Base-by-base conservation (phyloP, 2,329 filamentous ascomycete species). In the Pseudovirgaria hyperparasitica region DNA sequence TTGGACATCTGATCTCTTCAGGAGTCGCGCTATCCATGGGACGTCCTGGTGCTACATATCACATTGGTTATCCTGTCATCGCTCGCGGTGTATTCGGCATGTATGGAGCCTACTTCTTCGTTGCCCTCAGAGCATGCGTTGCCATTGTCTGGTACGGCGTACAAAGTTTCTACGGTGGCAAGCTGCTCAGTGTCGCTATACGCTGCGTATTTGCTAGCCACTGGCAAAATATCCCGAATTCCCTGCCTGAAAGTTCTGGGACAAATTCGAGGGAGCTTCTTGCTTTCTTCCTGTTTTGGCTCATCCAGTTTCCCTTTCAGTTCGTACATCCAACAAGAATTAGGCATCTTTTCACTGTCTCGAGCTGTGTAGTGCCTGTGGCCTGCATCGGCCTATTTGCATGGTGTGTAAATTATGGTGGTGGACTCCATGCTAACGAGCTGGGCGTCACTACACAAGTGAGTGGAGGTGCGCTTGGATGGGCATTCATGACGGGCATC, bases 401-500 rank as follows among this genome's bases (percentile, higher is more conserved):
- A 16, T 56, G 41, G 43, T 54, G 44, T 26, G 52, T 52, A 45
- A 43, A 35, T 5, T 46, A 45, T 12, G 48, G 46, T 7, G 41
- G 42, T 7, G 52, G 52, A 15, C 36, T 47, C 1, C 32, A 27
- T 3, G 34, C 35, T 5, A 35, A 35, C 14, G 19, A 35, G 17
- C n/a, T 16, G 6, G 27, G 32, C 22, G 29, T 17, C 18, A 30
- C 29, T 19, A 30, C 29, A n/a, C 32, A 32, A 12, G 11, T 17
- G n/a, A 23, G 27, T 13, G 40, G 37, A 6, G 38, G 32, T 12
- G 41, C 40, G n/a, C 37, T 43, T 2, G 50, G 50, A 11, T 55
- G 55, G 55, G 46, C 50, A 4, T 46, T 57, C 36, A 52, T 60
- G 38, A 44, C 42, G 17, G 55, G 53, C 4, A 57, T 60, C 33